These are phyloP conservation scores for Telopea speciosissima DNA, from an alignment of 177 flowering plant genomes.

Conservation along the genomic window DNA sequence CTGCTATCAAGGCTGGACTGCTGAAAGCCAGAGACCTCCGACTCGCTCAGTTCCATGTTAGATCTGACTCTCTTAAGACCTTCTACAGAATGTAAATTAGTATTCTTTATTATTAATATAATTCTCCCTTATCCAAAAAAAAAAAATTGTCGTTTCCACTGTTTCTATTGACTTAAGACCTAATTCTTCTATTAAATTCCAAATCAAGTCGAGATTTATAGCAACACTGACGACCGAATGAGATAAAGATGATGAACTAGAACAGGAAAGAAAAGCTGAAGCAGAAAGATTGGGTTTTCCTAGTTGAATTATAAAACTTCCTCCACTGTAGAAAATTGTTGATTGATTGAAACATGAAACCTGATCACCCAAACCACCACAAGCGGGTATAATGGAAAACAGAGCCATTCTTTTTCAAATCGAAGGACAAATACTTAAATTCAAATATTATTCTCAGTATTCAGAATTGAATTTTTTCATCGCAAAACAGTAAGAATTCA, in stretches of 20 bases:
- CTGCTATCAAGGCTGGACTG: too few relatives aligned
- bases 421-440: constrained; percentile 5
- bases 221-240: constrained; percentile 15
- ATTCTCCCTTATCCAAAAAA: too few relatives aligned
- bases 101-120: too few relatives aligned
- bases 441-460: background rate
- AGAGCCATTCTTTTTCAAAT: constrained; percentile 12
- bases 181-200: constrained; percentile 17
- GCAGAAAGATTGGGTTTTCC: constrained; percentile 22
- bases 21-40: too few relatives aligned
- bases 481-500: background rate
- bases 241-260: constrained; percentile 19
- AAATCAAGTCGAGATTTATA: constrained; percentile 24
- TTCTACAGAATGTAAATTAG: too few relatives aligned
- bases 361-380: constrained; percentile 18
- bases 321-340: constrained; percentile 8
- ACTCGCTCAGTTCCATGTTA: too few relatives aligned
- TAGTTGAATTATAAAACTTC: constrained; percentile 20
- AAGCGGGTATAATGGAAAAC: constrained; percentile 14
- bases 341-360: constrained; percentile 19
- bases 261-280: constrained; percentile 18
- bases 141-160: constrained; percentile 14
- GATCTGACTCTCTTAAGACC: too few relatives aligned
- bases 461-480: background rate
- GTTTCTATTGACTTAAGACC: constrained; percentile 18